Evolutionary conservation across 2,329 filamentous ascomycete genomes (phyloP), one percentile per base, ranked within the genome.

Genomic region (Epichloe hybrida): DNA sequence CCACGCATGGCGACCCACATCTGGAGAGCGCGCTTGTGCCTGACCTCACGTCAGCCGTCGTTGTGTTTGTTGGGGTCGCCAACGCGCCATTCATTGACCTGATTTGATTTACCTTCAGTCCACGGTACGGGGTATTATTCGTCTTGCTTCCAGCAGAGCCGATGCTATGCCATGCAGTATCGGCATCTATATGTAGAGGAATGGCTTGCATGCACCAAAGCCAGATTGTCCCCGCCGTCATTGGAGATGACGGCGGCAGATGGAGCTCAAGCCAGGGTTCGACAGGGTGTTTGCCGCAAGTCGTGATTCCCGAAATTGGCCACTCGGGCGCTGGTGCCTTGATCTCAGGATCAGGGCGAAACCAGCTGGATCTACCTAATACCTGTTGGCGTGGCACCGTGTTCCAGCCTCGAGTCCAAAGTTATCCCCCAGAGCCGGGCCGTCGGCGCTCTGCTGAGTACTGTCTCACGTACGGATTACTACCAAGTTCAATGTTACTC

Each of bases 321-420:
- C 50, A 46, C 50, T 52, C 46, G 42, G 46, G 50, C 50, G 41
- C 39, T 20, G 35, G 46, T 42, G 38, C 36, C 35, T 38, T 43
- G 23, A 41, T 31, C 31, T 9, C 31, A 31, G 31, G 31, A 31
- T 49, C 46, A 40, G 46, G 50, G 27, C 46, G 40, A 50, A 36
- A 31, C 37, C 8, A 34, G n/a, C 37, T 38, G 12, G 13, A 31
- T 7, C 27, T 31, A 31, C 27, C 23, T 27, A 17, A 17, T 17
- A n/a, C n/a, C 20, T 42, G 40, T 20, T 42, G 40, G 5, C 17
- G 21, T 21, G 40, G 20, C 20, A 5, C 17, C 40, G 27, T 31
- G 27, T 31, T 31, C 27, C 27, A 3, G 27, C 27, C 27, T 31
- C 31, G 31, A 31, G 31, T 31, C 8, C 31, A 11, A 9, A 11